Evolutionary conservation across 192 early-diverging fungal species (phyloP), one percentile per base, ranked within the genome.

Genomic region (Entomortierella chlamydospora): DNA sequence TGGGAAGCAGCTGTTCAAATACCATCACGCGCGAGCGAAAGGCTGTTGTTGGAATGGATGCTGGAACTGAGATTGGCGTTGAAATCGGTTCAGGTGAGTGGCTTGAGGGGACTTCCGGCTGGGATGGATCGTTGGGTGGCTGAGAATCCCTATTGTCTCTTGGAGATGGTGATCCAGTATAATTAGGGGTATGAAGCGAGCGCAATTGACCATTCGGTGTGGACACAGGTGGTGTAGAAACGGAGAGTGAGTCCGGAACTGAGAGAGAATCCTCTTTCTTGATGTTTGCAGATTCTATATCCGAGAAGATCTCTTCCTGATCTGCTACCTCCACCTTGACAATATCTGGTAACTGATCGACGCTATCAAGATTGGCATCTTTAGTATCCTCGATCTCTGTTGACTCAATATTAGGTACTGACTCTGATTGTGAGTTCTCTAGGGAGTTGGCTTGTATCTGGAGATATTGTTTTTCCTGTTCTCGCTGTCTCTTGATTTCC

Each of bases 11-110:
- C 70, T 94, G 91, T 61, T 95, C 94, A 82, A 91, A 93, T 17
- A 95, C 85, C 83, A 92, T 91, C 12, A 88, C 64, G 39, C 94
- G 89, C 30, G 88, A 87, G 47, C 92, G 89, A 67, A 90, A 92
- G 28, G 85, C 86, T 18, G 91, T 87, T 2, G 87, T 82, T 9
- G 79, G 70, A 8, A 69, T 70, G 4, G 70, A 77, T 56, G 58
- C 30, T 42, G 73, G 73, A n/a, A 52, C 43, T 42, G 59, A 28
- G 25, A 45, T 8, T 12, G 41, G 22, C 0, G 58, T 51, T 45
- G 53, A 22, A 31, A 53, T 53, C 26, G 62, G 15, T 43, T 11
- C 41, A 10, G 56, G 57, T 31, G 45, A n/a, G 0, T 29, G 47
- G 22, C n/a, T 54, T 22, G 42, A 55, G 39, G 45, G 12, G n/a